Evolutionary conservation across 2,329 filamentous ascomycete species (phyloP).

Genomic region (Talaromyces rugulosus): DNA sequence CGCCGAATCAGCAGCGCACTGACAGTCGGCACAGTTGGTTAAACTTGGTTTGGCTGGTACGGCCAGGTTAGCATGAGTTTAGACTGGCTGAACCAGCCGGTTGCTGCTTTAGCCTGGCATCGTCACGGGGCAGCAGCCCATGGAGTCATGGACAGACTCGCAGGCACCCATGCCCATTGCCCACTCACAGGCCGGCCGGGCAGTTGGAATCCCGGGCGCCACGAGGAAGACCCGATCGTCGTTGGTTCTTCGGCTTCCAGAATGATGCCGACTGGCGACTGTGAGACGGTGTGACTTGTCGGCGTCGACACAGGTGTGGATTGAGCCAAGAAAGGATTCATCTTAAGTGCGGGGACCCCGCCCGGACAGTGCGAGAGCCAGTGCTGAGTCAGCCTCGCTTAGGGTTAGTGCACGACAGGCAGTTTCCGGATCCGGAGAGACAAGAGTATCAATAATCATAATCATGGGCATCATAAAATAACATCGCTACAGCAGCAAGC

Average conservation of each 20-base stretch:
- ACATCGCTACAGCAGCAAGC: no score
- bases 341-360: not conserved
- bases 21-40: not conserved
- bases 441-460: no score
- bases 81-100: not conserved
- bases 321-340: no score
- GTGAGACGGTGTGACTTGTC: not conserved
- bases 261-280: not conserved
- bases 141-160: no score
- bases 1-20: not conserved
- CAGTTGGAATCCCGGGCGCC: not conserved
- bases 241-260: not conserved
- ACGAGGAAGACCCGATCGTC: not conserved
- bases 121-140: not conserved
- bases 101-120: not conserved
- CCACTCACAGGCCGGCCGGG: not conserved
- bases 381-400: not conserved
- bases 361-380: not conserved
- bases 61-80: not conserved
- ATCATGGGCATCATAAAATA: no score
- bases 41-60: not conserved
- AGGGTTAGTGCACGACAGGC: not conserved
- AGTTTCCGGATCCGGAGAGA: not conserved
- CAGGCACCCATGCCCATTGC: not conserved
- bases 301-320: no score